Conservation (phyloP, 2,329 filamentous ascomycete species). For the Hymenoscyphus albidus region DNA sequence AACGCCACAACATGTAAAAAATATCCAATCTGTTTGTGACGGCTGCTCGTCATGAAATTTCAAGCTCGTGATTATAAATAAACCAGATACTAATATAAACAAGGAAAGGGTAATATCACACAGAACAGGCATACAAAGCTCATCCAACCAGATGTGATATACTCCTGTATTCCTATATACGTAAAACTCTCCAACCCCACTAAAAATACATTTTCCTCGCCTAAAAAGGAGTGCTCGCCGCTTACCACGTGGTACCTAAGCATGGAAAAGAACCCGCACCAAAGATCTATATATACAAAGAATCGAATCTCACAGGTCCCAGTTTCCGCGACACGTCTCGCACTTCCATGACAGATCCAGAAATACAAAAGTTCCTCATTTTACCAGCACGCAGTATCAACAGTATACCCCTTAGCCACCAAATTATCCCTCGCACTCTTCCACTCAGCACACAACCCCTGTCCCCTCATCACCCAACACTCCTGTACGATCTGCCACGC, state of each 20-base stretch:
- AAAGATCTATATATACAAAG: constrained; percentile 3
- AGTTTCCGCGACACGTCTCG: background rate
- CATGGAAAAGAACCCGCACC: background rate
- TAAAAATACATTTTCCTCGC: background rate
- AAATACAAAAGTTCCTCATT: background rate
- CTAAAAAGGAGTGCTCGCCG: background rate
- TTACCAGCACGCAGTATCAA: constrained; percentile 5
- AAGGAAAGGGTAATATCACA: too few species aligned
- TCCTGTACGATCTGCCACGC: background rate
- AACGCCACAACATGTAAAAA: too few species aligned
- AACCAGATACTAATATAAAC: too few species aligned
- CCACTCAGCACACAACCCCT: background rate
- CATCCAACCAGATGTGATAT: background rate
- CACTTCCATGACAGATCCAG: background rate
- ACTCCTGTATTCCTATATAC: background rate
- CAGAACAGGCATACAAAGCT: background rate
- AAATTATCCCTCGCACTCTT: background rate
- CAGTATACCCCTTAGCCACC: background rate
- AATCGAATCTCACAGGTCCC: background rate
- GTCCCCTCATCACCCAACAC: background rate
- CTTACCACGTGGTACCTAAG: background rate
- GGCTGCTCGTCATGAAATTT: too few species aligned
- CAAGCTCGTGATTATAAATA: too few species aligned
- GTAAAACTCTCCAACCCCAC: background rate
- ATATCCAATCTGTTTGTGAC: too few species aligned